Base-by-base conservation (phyloP, 208 protist species). In the Leishmania amazonensis region DNA sequence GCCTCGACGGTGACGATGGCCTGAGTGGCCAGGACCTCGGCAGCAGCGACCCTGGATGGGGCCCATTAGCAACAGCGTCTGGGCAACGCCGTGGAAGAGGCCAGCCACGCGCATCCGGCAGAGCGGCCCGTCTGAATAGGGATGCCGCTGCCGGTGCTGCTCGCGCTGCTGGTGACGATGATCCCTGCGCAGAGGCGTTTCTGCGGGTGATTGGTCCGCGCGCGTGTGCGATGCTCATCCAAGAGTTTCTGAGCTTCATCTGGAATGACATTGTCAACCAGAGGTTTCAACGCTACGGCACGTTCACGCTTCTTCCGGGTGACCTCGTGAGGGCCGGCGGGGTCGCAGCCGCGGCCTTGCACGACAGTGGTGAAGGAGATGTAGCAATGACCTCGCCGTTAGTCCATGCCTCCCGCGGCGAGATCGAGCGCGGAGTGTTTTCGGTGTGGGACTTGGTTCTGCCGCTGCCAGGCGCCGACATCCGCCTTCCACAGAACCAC, bases 251-350 rank as follows among this genome's bases (percentile, higher is more conserved):
- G 19, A 78, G 88, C 75, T 97, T 96, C 87, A 83, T 97, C 45
- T 97, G 95, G 93, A 97, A 97, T 78, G 92, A 96, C 73, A 87
- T 97, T 79, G 91, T 94, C 11, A 96, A 96, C 76, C 95, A 97
- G 82, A 90, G 95, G 5, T 75, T 97, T 28, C 92, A 95, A 74
- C 92, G 93, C 17, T 96, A 96, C 81, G 95, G 95, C 64, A 96
- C 91, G 19, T 96, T 95, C 87, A 84, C 89, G 13, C 85, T 97
- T 62, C 84, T 97, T 58, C 92, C 93, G 2, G 95, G 95, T 51
- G 95, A 97, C 77, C 81, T 97, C 45, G 95, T 97, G 79, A 88
- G 90, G 5, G 35, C 67, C 83, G 86, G 67, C 78, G 81, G 75
- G 62, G 74, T 68, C 35, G 40, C 15, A n/a, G 62, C 51, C 3